These are phyloP conservation scores for Pseudonectria buxi DNA, from an alignment of 2,329 filamentous ascomycete species.

Conservation along the genomic window DNA sequence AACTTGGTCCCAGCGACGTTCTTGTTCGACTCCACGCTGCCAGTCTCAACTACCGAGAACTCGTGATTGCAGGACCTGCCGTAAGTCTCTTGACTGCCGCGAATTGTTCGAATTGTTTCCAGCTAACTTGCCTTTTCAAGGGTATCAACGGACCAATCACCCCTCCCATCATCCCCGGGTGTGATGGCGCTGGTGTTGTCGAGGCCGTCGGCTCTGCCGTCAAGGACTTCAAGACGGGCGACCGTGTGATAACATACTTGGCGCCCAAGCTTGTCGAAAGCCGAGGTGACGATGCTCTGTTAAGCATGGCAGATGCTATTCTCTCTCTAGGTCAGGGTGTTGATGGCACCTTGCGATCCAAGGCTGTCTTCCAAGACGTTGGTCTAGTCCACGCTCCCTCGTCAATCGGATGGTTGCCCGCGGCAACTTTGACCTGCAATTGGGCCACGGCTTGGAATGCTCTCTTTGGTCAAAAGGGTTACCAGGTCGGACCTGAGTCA, in stretches of 20 bases:
- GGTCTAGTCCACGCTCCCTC: slow-evolving; percentile 48
- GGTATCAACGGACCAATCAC: slow-evolving; percentile 17
- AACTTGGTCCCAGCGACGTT: slow-evolving; percentile 51
- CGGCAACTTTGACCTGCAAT: slow-evolving; percentile 42
- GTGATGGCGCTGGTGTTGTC: slow-evolving; percentile 37
- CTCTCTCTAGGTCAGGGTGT: slow-evolving; percentile 51
- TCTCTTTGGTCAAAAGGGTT: slow-evolving; percentile 39
- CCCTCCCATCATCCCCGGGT: slow-evolving; percentile 25
- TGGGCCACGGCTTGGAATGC: slow-evolving; percentile 46
- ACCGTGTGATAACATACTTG: slow-evolving; percentile 49
- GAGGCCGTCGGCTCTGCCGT: slow-evolving; percentile 48
- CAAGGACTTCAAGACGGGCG: slow-evolving; percentile 37
- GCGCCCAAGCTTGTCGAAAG: slow-evolving; percentile 9
- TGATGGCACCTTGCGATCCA: slow-evolving; percentile 52
- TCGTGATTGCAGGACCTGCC: slow-evolving; percentile 31
- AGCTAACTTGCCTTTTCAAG: no score
- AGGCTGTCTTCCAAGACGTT: slow-evolving; percentile 50
- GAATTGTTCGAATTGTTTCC: no score
- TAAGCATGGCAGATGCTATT: slow-evolving; percentile 18
- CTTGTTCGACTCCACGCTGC: slow-evolving; percentile 50
- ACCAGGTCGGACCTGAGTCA: slow-evolving; percentile 30
- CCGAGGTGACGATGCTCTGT: slow-evolving; percentile 17
- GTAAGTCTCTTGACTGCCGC: slow-evolving; percentile 18
- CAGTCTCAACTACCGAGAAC: slow-evolving; percentile 43
- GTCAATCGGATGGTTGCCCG: slow-evolving; percentile 31